A percentile compares a stretch with the other conserved stretches of the same genome.
phyloP scores from a whole-genome alignment of 805 yeast genomes.

The Candida wancherniae region DNA sequence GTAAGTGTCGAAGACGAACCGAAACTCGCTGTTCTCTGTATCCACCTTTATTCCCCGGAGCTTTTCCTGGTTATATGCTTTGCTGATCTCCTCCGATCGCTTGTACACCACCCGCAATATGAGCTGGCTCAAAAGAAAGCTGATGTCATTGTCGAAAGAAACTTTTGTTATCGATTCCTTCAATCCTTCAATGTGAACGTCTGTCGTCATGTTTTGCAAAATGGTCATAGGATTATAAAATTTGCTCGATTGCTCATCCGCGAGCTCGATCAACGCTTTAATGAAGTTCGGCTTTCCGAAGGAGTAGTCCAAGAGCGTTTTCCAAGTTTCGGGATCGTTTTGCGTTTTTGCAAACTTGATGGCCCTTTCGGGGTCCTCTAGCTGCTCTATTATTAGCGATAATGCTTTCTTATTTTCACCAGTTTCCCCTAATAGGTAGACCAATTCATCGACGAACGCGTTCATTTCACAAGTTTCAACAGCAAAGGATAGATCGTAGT shows the following conservation, averaged over 20 bases:
- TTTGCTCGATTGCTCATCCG: conserved; percentile 47
- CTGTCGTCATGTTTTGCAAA: conserved; percentile 56
- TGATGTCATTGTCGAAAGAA: conserved; percentile 56
- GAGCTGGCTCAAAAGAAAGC: conserved; percentile 47
- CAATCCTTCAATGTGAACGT: conserved; percentile 61
- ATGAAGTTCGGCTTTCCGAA: conserved; percentile 72
- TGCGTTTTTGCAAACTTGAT: conserved; percentile 68
- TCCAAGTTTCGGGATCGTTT: conserved; percentile 78
- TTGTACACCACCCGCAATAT: conserved; percentile 38
- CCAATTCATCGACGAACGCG: conserved; percentile 63
- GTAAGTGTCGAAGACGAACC: conserved; percentile 24
- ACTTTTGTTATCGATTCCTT: conserved; percentile 57
- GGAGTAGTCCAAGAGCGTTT: conserved; percentile 64
- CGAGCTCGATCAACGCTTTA: conserved; percentile 62
- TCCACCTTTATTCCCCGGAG: conserved; percentile 28
- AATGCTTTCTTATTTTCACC: conserved; percentile 79
- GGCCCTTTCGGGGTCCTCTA: conserved; percentile 77
- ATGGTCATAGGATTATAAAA: conserved; percentile 63
- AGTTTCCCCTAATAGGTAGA: conserved; percentile 72
- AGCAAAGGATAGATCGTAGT: conserved; percentile 67
- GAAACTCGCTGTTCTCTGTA: conserved; percentile 11
- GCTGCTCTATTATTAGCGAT: conserved; percentile 65
- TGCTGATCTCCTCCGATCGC: conserved; percentile 26
- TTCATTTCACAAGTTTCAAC: conserved; percentile 56
- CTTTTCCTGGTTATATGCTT: conserved; percentile 16